A percentile compares a stretch with the other conserved stretches of the same genome.
Conservation (phyloP, 768 basidiomycete species). For the Suillus plorans region DNA sequence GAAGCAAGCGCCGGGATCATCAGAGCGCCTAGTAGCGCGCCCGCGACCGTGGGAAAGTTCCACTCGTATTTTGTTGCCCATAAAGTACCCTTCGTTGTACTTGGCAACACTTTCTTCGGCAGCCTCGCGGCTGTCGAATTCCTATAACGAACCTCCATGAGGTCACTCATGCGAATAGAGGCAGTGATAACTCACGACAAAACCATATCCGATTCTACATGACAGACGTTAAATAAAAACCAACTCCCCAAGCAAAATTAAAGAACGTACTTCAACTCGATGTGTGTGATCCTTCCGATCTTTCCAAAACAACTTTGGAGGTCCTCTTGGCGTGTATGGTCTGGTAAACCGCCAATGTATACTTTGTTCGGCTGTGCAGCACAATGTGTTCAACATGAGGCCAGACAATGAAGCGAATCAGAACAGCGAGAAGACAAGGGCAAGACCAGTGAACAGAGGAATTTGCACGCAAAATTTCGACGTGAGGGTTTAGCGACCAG, state of each 20-base stretch:
- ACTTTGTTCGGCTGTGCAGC: conserved; percentile 89
- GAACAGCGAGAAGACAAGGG: conserved; percentile 44
- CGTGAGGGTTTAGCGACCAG: conserved; percentile 9
- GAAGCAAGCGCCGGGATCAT: conserved; percentile 88
- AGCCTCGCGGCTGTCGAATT: conserved; percentile 79
- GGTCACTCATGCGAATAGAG: conserved; percentile 1
- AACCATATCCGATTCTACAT: conserved; percentile 80
- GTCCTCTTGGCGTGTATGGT: conserved; percentile 84
- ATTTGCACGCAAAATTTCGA: conserved; percentile 4
- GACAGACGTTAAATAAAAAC: conserved; percentile 14
- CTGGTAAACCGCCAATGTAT: conserved; percentile 87
- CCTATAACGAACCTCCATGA: conserved; percentile 41
- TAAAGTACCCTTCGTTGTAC: conserved; percentile 87
- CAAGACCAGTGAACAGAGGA: conserved; percentile 35
- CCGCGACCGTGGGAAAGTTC: conserved; percentile 85
- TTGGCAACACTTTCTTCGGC: conserved; percentile 87
- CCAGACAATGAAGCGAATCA: conserved; percentile 48
- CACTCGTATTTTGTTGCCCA: conserved; percentile 91
- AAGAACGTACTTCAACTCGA: conserved; percentile 79
- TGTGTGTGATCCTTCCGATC: conserved; percentile 70
- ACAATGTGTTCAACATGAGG: conserved; percentile 63
- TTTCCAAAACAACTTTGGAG: conserved; percentile 85
- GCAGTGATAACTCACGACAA: conserved; percentile 62
- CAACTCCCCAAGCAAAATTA: conserved; percentile 12
- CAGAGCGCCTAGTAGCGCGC: conserved; percentile 73